Conservation (phyloP, 345 rosid genomes). For the Cardiospermum halicacabum region DNA sequence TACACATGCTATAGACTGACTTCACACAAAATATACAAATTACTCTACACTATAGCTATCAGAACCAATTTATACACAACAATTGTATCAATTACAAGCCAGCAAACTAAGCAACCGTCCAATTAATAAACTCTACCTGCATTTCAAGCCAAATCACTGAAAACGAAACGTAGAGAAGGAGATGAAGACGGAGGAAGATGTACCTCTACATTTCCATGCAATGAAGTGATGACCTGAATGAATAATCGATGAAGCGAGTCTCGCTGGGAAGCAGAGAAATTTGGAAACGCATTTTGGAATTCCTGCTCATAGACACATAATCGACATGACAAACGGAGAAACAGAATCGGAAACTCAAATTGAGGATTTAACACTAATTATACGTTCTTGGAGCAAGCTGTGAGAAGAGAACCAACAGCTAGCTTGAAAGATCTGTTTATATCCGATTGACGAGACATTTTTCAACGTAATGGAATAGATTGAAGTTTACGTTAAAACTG, state of each 20-base stretch:
- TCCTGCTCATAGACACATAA: slow-evolving; percentile 29
- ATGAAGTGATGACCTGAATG: slow-evolving; percentile 59
- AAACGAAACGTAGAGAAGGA: not conserved
- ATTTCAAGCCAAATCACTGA: slow-evolving; percentile 21
- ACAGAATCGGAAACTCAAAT: no score
- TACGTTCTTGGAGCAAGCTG: slow-evolving; percentile 57
- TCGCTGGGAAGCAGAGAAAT: slow-evolving; percentile 44
- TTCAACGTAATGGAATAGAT: no score
- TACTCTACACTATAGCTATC: not conserved
- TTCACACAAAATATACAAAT: no score
- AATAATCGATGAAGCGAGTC: slow-evolving; percentile 42
- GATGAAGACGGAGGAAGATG: slow-evolving; percentile 1
- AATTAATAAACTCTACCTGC: slow-evolving; percentile 38
- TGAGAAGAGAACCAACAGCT: slow-evolving; percentile 54
- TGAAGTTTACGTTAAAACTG: no score
- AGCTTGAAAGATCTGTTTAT: slow-evolving; percentile 51
- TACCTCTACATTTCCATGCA: slow-evolving; percentile 68
- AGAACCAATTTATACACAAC: not conserved
- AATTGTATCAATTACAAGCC: not conserved
- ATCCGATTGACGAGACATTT: slow-evolving; percentile 32
- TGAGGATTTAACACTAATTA: not conserved
- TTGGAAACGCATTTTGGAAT: slow-evolving; percentile 41
- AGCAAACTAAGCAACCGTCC: not conserved
- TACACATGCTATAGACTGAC: not conserved
- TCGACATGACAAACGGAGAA: not conserved